Base-by-base conservation (phyloP, 305 asterid genomes). In the Petunia hybrid region DNA sequence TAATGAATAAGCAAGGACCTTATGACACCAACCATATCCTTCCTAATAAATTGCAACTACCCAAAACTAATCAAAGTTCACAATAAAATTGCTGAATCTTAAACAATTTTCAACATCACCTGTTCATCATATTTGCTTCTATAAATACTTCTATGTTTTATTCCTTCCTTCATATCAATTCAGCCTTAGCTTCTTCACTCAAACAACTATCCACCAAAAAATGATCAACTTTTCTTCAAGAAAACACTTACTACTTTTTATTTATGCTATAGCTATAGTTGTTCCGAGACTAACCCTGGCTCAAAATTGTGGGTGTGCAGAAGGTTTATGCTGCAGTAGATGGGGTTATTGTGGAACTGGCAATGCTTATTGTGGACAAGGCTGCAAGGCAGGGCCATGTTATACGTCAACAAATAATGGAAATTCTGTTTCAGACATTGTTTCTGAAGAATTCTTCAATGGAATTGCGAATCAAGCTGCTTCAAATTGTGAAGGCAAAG, bases 311-410 rank as follows among this genome's bases (percentile, higher is more conserved):
- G 36, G 70, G 8, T 77, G 80, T 60, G 5, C 14, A 0, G 31
- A 41, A 63, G 71, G 80, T 2, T 16, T 60, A 13, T 77, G 80
- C 10, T 77, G 80, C 14, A 77, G 80, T 8, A 40, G 4, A 40
- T 77, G 80, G 80, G 80, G 80, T 31, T 77, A 57, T 60, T 77
- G 80, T 36, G 80, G 80, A 14, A 60, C 35, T 3, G 80, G 71
- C 0, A 63, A 60, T 16, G 36, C 10, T 31, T 77, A 77, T 46
- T 77, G 80, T 63, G 80, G 71, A 3, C 14, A 60, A 60, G 80
- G 80, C 2, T 77, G 80, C 16, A 55, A 77, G 40, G 70, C 31
- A 60, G 80, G 80, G 59, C 36, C 71, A 12, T 77, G 80, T 46
- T 40, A 8, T 62, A 62, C 3, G 9, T 1, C 68, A 36, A 10